phyloP scores from a whole-genome alignment of 352 stramenopile genomes.

The Phytophthora tentaculata region DNA sequence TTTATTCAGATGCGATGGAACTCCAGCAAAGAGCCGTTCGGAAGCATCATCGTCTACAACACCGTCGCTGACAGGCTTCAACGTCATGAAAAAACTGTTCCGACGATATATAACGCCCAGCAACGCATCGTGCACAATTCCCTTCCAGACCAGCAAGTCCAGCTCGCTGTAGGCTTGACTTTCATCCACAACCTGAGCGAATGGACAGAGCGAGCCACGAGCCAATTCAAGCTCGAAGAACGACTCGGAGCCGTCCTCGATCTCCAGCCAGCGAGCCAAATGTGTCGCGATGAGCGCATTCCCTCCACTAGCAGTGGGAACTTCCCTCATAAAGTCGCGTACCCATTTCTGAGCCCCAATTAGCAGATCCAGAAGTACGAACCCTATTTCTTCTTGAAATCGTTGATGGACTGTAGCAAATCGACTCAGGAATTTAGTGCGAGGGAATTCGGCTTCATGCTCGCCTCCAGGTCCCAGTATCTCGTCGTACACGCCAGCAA shows the following conservation, averaged over 20 bases:
- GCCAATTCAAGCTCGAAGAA: conserved; percentile 72
- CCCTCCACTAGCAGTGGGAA: conserved; percentile 44
- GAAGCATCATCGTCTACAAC: conserved; percentile 40
- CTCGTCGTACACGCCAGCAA: conserved; percentile 43
- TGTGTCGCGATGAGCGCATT: conserved; percentile 33
- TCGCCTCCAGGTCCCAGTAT: conserved; percentile 32
- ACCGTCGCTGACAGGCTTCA: conserved; percentile 41
- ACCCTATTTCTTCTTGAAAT: conserved; percentile 38
- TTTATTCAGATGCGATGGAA: conserved; percentile 53
- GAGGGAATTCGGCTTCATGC: conserved; percentile 20
- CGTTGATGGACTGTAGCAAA: conserved; percentile 30
- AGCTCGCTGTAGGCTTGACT: conserved; percentile 24
- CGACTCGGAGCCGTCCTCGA: conserved; percentile 50
- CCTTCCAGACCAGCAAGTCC: conserved; percentile 66
- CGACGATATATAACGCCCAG: conserved; percentile 59
- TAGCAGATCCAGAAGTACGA: conserved; percentile 47
- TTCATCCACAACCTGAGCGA: conserved; percentile 11
- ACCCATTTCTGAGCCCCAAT: conserved; percentile 67
- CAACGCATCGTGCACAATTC: conserved; percentile 58
- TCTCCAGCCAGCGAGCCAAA: conserved; percentile 61
- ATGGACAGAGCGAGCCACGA: conserved; percentile 23
- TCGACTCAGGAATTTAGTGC: conserved; percentile 28
- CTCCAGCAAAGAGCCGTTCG: conserved; percentile 50
- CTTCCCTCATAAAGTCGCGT: conserved; percentile 51
- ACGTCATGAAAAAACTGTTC: conserved; percentile 58